Base-by-base conservation (phyloP, 495 filamentous ascomycete genomes). In the Xylaria longipes region DNA sequence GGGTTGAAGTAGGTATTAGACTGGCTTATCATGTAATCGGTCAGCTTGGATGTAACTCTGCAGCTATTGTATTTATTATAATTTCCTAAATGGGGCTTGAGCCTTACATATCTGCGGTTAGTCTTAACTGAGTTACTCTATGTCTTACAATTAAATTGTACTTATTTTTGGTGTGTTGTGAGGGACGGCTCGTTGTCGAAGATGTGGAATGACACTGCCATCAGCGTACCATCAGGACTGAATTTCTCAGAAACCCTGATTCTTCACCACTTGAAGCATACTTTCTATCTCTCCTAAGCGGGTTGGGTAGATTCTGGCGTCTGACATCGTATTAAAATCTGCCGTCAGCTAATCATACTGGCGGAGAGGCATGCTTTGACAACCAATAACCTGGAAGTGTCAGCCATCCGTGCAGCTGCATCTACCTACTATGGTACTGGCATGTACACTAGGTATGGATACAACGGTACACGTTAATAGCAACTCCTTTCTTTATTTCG, bases 301-400 rank as follows among this genome's bases (percentile, higher is more conserved):
- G 52, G 17, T 31, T 31, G 1, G 9, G 2, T 56, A 25, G 60
- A 27, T 12, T 62, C 37, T 25, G 22, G 37, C 22, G 60, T 62
- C 60, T 29, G 60, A 62, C 8, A 62, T 25, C 27, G 35, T 39
- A 43, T 62, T 39, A 41, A 62, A 39, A 37, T 39, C 31, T 39
- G 60, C 60, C 60, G 60, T 62, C 60, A 62, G 35, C 60, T 41
- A n/a, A n/a, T n/a, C n/a, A 43, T 43, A 22, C 33, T 37, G 35
- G 11, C 58, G 20, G 58, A 61, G 20, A 11, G 7, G n/a, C 9
- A 37, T 12, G 57, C 33, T 43, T 17, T 25, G 17, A 4, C 17
- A 41, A 62, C 60, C 35, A 43, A 41, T 43, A 56, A 15, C 22
- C 50, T 15, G 0, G 50, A 25, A 41, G 20, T 9, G 33, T 61